A percentile compares a stretch with the other conserved stretches of the same genome.
phyloP scores from a whole-genome alignment of 768 basidiomycete species.

The Dioszegia hungarica region DNA sequence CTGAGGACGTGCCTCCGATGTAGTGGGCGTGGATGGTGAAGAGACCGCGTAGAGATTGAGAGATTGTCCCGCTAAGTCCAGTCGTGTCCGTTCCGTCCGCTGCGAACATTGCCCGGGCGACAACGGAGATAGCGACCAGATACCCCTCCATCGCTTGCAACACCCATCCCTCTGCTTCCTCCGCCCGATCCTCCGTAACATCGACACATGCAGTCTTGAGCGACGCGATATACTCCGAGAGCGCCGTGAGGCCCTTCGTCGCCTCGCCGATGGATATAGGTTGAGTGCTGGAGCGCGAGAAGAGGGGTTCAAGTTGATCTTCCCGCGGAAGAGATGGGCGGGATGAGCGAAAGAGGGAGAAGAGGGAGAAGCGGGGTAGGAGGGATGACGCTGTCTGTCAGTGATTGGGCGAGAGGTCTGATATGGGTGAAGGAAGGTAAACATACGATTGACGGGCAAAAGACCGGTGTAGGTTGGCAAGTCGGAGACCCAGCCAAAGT shows the following conservation, averaged over 20 bases:
- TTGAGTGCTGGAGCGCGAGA: background rate
- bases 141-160: conserved; percentile 5
- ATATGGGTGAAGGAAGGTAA: background rate
- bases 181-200: background rate
- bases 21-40: conserved; percentile 3
- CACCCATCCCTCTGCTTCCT: conserved; percentile 6
- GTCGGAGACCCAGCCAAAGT: conserved; percentile 6
- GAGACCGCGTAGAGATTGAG: conserved; percentile 1
- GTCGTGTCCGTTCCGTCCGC: background rate
- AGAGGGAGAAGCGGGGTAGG: conserved; percentile 8
- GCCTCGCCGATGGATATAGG: background rate
- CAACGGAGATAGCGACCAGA: background rate
- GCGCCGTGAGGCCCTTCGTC: background rate
- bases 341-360: conserved; percentile 13
- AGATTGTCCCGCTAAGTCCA: background rate
- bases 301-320: background rate
- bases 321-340: background rate
- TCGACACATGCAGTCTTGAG: background rate
- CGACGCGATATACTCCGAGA: background rate
- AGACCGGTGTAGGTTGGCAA: background rate
- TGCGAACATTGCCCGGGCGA: background rate
- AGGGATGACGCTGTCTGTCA: conserved; percentile 6
- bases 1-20: background rate
- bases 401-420: background rate
- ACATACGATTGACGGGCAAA: background rate